A percentile compares a stretch with the other conserved stretches of the same genome.
These are phyloP conservation scores for Phytophthora melonis DNA, from an alignment of 352 stramenopile genomes.

Conservation along the genomic window DNA sequence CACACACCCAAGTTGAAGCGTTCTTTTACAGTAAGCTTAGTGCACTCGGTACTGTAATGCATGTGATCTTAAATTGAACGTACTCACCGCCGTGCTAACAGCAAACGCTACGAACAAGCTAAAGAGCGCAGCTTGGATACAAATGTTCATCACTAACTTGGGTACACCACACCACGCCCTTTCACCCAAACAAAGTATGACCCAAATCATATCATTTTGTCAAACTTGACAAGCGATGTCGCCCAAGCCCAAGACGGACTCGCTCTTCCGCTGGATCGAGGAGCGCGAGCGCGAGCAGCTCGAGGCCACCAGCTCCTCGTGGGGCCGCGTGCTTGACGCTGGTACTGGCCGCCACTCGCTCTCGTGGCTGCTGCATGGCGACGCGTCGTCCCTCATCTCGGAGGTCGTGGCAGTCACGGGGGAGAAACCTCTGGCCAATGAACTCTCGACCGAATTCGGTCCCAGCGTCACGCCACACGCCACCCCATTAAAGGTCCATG, in stretches of 20 bases:
- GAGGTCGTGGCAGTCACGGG: constrained; percentile 80
- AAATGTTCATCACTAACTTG: neutral
- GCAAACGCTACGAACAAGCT: neutral
- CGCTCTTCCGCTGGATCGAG: constrained; percentile 82
- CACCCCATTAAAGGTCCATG: constrained; percentile 52
- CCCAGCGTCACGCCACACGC: constrained; percentile 37
- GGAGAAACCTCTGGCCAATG: constrained; percentile 61
- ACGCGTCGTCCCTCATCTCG: constrained; percentile 34
- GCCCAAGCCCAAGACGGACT: constrained; percentile 60
- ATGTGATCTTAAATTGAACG: too few relatives aligned
- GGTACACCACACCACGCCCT: constrained; percentile 6
- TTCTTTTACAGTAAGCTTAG: neutral
- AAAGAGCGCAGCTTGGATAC: neutral
- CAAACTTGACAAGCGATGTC: constrained; percentile 3
- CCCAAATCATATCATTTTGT: too few relatives aligned
- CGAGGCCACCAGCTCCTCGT: constrained; percentile 32
- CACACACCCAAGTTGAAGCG: neutral
- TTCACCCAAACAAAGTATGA: neutral
- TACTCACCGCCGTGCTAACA: too few relatives aligned
- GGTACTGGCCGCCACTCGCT: constrained; percentile 92
- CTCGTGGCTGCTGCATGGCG: constrained; percentile 75
- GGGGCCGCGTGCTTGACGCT: constrained; percentile 87
- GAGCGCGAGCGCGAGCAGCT: constrained; percentile 50
- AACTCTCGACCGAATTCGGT: constrained; percentile 51
- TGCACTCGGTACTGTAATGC: too few relatives aligned